phyloP scores from a whole-genome alignment of 106 monocot genomes.

The Triglochin maritima region DNA sequence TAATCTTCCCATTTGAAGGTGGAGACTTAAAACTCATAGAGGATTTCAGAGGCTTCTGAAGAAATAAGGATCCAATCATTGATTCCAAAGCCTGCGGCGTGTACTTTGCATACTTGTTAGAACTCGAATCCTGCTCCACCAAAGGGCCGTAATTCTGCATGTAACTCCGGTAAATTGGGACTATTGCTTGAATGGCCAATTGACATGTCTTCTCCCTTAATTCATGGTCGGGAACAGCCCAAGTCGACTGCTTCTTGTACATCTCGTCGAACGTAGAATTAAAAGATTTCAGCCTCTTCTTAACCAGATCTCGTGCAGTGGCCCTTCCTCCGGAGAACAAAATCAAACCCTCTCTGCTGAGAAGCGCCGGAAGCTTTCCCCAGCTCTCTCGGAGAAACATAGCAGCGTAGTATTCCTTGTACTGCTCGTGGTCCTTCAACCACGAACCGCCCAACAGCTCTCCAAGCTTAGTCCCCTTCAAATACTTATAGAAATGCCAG shows the following conservation, averaged over 20 bases:
- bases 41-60: constrained; percentile 37
- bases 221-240: constrained; percentile 74
- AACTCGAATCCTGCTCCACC: constrained; percentile 70
- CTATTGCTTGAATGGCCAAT: constrained; percentile 38
- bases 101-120: constrained; percentile 72
- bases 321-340: constrained; percentile 82
- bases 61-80: constrained; percentile 65
- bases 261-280: constrained; percentile 72
- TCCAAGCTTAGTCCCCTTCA: constrained; percentile 60
- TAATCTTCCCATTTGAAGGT: constrained; percentile 43
- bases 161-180: constrained; percentile 71
- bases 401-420: constrained; percentile 56
- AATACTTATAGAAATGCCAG: constrained; percentile 69
- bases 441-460: constrained; percentile 54
- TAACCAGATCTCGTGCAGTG: constrained; percentile 71
- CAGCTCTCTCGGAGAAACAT: constrained; percentile 65
- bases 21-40: constrained; percentile 31
- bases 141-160: constrained; percentile 89
- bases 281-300: constrained; percentile 64
- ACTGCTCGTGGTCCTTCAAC: constrained; percentile 72
- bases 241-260: constrained; percentile 59
- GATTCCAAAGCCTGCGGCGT: constrained; percentile 59
- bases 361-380: constrained; percentile 49
- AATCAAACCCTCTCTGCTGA: constrained; percentile 74
- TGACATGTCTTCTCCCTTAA: constrained; percentile 66